Evolutionary conservation across 1,139 yeast genomes (phyloP).

Genomic region (Yamadazyma triangularis): DNA sequence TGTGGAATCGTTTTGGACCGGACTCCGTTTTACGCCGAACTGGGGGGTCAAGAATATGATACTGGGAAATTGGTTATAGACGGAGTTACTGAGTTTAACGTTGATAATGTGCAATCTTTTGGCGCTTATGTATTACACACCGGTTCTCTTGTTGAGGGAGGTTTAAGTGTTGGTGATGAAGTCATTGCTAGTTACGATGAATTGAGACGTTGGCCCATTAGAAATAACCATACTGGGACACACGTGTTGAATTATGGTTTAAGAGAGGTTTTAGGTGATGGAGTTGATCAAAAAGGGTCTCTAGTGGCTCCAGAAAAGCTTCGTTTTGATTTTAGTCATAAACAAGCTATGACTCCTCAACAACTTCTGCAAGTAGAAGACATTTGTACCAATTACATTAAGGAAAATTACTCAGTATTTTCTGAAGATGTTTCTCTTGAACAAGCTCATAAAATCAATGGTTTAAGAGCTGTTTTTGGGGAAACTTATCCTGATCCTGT

Average conservation of each 20-base stretch:
- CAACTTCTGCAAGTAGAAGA: conserved; percentile 76
- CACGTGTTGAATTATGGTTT: conserved; percentile 89
- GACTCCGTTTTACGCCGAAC: conserved; percentile 96
- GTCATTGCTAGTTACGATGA: conserved; percentile 90
- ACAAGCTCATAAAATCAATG: conserved; percentile 67
- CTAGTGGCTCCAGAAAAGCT: conserved; percentile 92
- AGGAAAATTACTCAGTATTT: conserved; percentile 66
- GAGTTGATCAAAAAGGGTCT: conserved; percentile 94
- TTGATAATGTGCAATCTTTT: conserved; percentile 85
- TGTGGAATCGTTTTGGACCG: conserved; percentile 79
- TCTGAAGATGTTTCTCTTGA: conserved; percentile 77
- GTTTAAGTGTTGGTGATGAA: conserved; percentile 57
- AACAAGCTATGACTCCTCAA: conserved; percentile 65
- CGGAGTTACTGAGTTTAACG: conserved; percentile 81
- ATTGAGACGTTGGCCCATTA: conserved; percentile 92
- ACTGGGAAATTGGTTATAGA: conserved; percentile 90
- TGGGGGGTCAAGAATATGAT: conserved; percentile 98
- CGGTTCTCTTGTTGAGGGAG: conserved; percentile 78
- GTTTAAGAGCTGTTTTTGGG: conserved; percentile 97
- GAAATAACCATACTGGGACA: conserved; percentile 98
- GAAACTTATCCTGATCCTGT: conserved; percentile 99
- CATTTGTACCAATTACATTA: conserved; percentile 68
- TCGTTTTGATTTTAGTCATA: conserved; percentile 94
- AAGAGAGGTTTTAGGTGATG: conserved; percentile 80
- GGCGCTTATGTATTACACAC: conserved; percentile 96